Conservation (phyloP, 768 basidiomycete genomes). For the Suillus tomentosus region DNA sequence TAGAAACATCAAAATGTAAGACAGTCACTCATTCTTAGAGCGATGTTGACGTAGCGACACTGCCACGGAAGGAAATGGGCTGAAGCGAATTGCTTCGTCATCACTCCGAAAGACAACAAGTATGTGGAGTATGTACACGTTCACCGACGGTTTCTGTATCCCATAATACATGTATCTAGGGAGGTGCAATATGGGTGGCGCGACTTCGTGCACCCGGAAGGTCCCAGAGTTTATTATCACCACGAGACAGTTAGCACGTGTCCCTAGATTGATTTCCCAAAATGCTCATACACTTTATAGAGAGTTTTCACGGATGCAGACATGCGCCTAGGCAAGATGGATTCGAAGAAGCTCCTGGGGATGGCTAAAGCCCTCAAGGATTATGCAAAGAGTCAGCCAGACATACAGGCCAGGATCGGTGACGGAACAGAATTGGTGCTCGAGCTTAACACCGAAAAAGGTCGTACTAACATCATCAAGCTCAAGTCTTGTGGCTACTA, state of each 20-base stretch:
- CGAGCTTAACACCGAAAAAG: not conserved
- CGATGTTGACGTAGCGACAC: not conserved
- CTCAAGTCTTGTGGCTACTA: slow-evolving; percentile 15
- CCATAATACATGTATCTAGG: not conserved
- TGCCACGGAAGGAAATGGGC: slow-evolving; percentile 2
- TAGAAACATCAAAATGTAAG: not conserved
- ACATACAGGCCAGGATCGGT: not conserved
- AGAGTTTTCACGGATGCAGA: slow-evolving; percentile 17
- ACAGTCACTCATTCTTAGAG: not conserved
- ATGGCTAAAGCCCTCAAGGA: not conserved
- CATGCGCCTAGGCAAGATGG: slow-evolving; percentile 3
- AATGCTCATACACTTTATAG: not conserved
- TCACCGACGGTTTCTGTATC: not conserved
- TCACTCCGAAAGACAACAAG: not conserved
- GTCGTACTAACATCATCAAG: not conserved
- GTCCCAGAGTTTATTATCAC: slow-evolving; percentile 27
- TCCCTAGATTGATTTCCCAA: not conserved
- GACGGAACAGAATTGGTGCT: slow-evolving; percentile 13
- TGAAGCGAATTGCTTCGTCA: not conserved
- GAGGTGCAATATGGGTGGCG: slow-evolving; percentile 37
- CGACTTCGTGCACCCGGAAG: slow-evolving; percentile 33
- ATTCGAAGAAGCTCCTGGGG: not conserved
- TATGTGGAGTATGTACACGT: not conserved
- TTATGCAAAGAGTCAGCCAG: not conserved
- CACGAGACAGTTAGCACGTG: slow-evolving; percentile 19